A percentile compares a stretch with the other conserved stretches of the same genome.
Evolutionary conservation across 352 stramenopile genomes (phyloP).

Genomic region (Phytophthora hibernalis): DNA sequence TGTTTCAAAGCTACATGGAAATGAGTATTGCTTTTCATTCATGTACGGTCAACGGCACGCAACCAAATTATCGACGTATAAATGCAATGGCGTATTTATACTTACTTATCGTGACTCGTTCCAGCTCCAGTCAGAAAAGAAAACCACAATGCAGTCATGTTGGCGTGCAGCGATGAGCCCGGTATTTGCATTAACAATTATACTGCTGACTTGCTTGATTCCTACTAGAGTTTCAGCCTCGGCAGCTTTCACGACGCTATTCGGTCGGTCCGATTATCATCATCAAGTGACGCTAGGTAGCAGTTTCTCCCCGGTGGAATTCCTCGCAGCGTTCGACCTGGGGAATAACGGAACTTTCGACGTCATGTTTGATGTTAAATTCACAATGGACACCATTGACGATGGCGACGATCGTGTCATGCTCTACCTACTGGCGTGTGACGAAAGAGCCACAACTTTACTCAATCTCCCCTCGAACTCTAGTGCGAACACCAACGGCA

Average conservation of each 20-base stretch:
- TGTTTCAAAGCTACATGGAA: not conserved
- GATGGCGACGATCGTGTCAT: constrained; percentile 46
- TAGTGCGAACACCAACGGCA: not conserved
- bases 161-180: not conserved
- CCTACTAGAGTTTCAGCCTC: constrained; percentile 5
- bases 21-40: not conserved
- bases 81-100: constrained; percentile 7
- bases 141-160: constrained; percentile 9
- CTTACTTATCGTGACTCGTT: not conserved
- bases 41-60: constrained; percentile 1
- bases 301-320: constrained; percentile 22
- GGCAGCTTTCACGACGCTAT: constrained; percentile 16
- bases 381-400: constrained; percentile 38
- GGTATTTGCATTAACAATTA: not conserved
- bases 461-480: constrained; percentile 16
- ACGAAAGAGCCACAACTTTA: constrained; percentile 30
- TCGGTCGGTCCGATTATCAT: constrained; percentile 24
- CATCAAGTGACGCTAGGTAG: constrained; percentile 25
- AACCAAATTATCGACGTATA: too few relatives aligned
- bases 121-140: not conserved
- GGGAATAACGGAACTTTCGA: constrained; percentile 34
- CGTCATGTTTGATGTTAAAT: constrained; percentile 37
- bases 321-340: constrained; percentile 48
- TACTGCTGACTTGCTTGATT: not conserved
- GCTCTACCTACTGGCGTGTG: constrained; percentile 62